A percentile compares a stretch with the other conserved stretches of the same genome.
Conservation (phyloP, 108 stramenopile species). For the Cyclotella choctawhatcheeana region DNA sequence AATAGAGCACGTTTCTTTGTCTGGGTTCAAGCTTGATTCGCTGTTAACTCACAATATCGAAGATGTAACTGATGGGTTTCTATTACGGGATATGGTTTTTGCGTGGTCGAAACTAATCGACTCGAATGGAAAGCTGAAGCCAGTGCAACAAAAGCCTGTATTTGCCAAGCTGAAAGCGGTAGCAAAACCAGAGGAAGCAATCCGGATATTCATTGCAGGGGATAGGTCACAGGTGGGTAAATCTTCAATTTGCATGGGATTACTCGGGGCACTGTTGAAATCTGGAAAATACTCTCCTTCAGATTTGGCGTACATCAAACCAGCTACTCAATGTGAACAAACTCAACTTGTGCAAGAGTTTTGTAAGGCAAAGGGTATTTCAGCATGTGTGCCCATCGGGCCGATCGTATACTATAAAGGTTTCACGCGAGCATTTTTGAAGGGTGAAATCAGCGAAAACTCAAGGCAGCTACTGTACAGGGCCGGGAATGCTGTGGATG, state of each 20-base stretch:
- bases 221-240: conserved; percentile 95
- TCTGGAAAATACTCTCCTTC: conserved; percentile 59
- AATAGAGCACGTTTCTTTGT: conserved; percentile 27
- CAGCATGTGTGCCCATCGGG: conserved; percentile 79
- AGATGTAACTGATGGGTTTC: background rate
- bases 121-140: conserved; percentile 14
- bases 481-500: conserved; percentile 78
- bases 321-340: conserved; percentile 95
- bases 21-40: conserved; percentile 19
- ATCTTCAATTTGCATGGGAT: conserved; percentile 85
- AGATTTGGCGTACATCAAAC: conserved; percentile 96
- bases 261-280: conserved; percentile 45
- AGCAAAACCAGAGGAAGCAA: background rate
- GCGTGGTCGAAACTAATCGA: conserved; percentile 43
- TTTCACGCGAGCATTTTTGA: conserved; percentile 95
- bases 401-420: conserved; percentile 97
- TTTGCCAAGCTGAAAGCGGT: background rate
- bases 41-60: background rate
- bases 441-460: conserved; percentile 75
- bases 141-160: conserved; percentile 9
- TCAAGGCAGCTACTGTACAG: conserved; percentile 73
- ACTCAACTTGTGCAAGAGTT: conserved; percentile 88
- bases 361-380: conserved; percentile 85
- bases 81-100: conserved; percentile 11
- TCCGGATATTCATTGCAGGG: conserved; percentile 85